A percentile compares a stretch with the other conserved stretches of the same genome.
phyloP scores from a whole-genome alignment of 2,329 filamentous ascomycete genomes.

The Gaeumannomyces tritici region DNA sequence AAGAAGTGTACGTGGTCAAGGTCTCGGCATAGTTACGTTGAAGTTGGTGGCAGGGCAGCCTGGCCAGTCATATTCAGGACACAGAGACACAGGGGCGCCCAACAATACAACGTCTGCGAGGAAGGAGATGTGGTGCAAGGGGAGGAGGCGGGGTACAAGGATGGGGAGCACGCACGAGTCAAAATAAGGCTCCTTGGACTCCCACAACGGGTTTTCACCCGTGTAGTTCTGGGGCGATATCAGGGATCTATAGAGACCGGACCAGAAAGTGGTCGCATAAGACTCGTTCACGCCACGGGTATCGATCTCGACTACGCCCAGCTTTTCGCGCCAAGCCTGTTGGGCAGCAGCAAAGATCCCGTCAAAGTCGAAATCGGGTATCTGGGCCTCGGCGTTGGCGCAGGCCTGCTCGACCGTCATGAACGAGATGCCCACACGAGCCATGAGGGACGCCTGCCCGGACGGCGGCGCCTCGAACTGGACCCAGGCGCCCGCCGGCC shows the following conservation, averaged over 20 bases:
- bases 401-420: slow-evolving; percentile 54
- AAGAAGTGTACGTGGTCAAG: too few relatives aligned
- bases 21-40: too few relatives aligned
- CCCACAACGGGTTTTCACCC: slow-evolving; percentile 18
- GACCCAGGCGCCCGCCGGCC: slow-evolving; percentile 47
- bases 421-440: slow-evolving; percentile 59
- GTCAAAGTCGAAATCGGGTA: slow-evolving; percentile 49
- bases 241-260: slow-evolving; percentile 49
- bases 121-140: neutral
- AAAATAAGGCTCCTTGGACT: neutral
- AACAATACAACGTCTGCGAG: neutral
- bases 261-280: slow-evolving; percentile 51
- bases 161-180: neutral
- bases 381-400: slow-evolving; percentile 49
- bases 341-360: slow-evolving; percentile 36
- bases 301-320: slow-evolving; percentile 42
- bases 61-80: too few relatives aligned
- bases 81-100: too few relatives aligned
- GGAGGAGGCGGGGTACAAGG: too few relatives aligned
- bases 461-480: slow-evolving; percentile 41
- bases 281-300: slow-evolving; percentile 35
- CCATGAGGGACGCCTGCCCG: slow-evolving; percentile 37
- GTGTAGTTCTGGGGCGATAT: slow-evolving; percentile 60
- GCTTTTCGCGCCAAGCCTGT: slow-evolving; percentile 46
- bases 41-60: too few relatives aligned